phyloP scores from a whole-genome alignment of 768 basidiomycete genomes.

The Suillus sp. region DNA sequence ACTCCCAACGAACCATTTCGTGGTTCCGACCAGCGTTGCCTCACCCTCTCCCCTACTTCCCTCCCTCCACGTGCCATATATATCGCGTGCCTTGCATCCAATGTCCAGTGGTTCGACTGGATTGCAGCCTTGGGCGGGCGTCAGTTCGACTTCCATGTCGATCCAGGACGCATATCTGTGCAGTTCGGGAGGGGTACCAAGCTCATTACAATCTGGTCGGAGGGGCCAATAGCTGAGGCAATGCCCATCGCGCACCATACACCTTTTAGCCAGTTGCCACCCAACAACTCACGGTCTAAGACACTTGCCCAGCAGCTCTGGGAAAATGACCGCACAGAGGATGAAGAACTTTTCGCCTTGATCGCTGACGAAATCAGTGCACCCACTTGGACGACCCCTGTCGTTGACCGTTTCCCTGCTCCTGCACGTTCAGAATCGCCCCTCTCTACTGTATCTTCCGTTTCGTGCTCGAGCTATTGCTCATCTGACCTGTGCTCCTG shows the following conservation, averaged over 20 bases:
- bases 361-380: conserved; percentile 71
- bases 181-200: conserved; percentile 52
- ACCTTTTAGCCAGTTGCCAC: conserved; percentile 21
- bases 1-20: conserved; percentile 62
- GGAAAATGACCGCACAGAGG: conserved; percentile 70
- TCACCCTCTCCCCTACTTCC: conserved; percentile 67
- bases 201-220: conserved; percentile 70
- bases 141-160: conserved; percentile 79
- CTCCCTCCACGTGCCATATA: conserved; percentile 74
- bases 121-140: conserved; percentile 64
- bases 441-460: conserved; percentile 54
- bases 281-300: conserved; percentile 37
- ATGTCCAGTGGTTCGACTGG: conserved; percentile 84
- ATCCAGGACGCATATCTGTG: conserved; percentile 76
- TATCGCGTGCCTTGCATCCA: conserved; percentile 66
- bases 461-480: conserved; percentile 54
- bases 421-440: conserved; percentile 57
- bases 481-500: conserved; percentile 76
- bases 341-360: conserved; percentile 72
- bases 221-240: conserved; percentile 41
- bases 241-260: conserved; percentile 19
- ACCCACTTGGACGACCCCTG: conserved; percentile 70
- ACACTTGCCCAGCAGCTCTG: conserved; percentile 76
- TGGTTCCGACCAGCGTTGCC: conserved; percentile 72
- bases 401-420: conserved; percentile 58